Conservation (phyloP, 2,329 filamentous ascomycete species). For the Phoma sp. region DNA sequence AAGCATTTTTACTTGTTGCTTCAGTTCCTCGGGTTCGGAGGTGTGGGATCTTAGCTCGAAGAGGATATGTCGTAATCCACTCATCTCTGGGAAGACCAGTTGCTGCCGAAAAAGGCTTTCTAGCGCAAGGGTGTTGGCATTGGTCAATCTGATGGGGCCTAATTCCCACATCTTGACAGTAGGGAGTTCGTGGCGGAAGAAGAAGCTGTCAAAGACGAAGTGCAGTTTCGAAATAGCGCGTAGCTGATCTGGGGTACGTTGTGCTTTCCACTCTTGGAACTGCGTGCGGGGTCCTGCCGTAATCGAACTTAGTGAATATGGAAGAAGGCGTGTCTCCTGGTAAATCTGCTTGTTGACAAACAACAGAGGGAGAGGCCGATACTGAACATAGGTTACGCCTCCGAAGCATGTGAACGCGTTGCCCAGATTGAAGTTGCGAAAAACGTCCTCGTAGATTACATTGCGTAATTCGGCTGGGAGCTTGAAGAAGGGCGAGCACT, state of each 20-base stretch:
- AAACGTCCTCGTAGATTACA: not conserved
- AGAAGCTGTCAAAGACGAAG: not conserved
- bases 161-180: not conserved
- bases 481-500: not conserved
- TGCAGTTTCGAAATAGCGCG: not conserved
- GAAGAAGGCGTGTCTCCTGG: not conserved
- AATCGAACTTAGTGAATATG: not conserved
- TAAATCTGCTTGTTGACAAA: conserved; percentile 2
- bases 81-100: not conserved
- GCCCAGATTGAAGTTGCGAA: not conserved
- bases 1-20: not conserved
- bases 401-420: conserved; percentile 1
- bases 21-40: not conserved
- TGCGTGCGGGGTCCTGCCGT: conserved; percentile 1
- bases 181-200: not conserved
- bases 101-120: not conserved
- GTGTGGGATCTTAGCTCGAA: not conserved
- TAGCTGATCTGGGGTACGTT: not conserved
- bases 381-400: not conserved
- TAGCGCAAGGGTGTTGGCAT: not conserved
- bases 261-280: not conserved
- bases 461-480: conserved; percentile 1
- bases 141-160: not conserved
- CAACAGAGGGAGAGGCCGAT: not conserved
- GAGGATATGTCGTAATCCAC: not conserved